These are phyloP conservation scores for Besnoitia besnoiti DNA, from an alignment of 169 alveolate species.

Conservation along the genomic window DNA sequence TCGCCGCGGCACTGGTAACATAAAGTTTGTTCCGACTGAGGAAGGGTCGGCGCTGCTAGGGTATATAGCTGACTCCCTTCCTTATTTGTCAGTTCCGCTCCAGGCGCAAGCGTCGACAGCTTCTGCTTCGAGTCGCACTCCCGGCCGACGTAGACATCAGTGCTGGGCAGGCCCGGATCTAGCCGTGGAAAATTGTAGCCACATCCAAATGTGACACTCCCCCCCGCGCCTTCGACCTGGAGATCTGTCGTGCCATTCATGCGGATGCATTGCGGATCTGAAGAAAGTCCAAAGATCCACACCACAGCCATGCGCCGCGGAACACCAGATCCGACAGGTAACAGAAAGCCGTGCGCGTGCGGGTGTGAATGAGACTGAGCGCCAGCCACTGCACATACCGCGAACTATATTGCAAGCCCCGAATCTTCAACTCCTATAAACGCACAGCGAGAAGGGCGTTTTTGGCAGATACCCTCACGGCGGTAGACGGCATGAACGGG, in stretches of 20 bases:
- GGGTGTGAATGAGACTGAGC: background rate
- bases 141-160: background rate
- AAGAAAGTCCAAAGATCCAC: too few species aligned
- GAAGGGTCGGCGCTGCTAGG: background rate
- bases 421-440: too few species aligned
- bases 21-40: background rate
- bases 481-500: too few species aligned
- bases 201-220: background rate
- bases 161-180: background rate
- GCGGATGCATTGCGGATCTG: background rate
- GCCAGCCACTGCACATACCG: too few species aligned
- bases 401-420: too few species aligned
- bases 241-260: background rate
- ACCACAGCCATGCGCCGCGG: too few species aligned
- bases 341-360: background rate
- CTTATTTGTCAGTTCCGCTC: background rate
- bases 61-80: background rate
- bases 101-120: background rate
- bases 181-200: background rate
- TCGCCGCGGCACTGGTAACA: background rate
- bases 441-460: too few species aligned
- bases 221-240: background rate
- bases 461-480: too few species aligned
- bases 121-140: background rate
- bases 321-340: background rate